A percentile compares a stretch with the other conserved stretches of the same genome.
These are phyloP conservation scores for Clitoria ternatea DNA, from an alignment of 306 rosid species.

Conservation along the genomic window DNA sequence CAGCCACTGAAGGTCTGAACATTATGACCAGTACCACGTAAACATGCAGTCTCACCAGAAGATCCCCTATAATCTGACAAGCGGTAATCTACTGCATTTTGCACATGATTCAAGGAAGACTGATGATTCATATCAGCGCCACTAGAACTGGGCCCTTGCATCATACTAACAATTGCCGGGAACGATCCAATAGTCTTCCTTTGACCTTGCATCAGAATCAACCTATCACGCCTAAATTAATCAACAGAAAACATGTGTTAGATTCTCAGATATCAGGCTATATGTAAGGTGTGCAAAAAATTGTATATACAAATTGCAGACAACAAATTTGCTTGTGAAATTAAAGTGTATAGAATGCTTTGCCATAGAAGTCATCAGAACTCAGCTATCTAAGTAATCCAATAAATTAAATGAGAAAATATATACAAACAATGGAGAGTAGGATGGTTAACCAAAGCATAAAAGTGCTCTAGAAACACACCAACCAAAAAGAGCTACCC, in stretches of 20 bases:
- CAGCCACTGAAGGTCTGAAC: constrained; percentile 42
- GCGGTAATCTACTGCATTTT: constrained; percentile 49
- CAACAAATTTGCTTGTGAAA: constrained; percentile 6
- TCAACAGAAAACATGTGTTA: constrained; percentile 18
- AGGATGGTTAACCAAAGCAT: background rate
- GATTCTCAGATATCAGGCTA: constrained; percentile 23
- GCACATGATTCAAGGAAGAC: constrained; percentile 44
- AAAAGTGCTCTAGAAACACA: constrained; percentile 2
- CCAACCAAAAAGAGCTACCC: background rate
- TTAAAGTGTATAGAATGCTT: background rate
- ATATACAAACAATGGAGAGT: background rate
- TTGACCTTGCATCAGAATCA: constrained; percentile 71
- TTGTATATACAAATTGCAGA: background rate
- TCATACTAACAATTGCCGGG: constrained; percentile 43
- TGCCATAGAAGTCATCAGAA: background rate
- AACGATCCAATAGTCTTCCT: constrained; percentile 52
- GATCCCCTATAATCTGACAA: constrained; percentile 55
- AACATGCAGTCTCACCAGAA: constrained; percentile 47
- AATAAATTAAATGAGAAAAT: background rate
- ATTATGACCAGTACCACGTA: constrained; percentile 42
- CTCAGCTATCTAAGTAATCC: background rate
- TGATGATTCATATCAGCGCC: constrained; percentile 54
- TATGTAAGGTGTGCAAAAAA: constrained; percentile 13
- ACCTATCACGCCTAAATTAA: constrained; percentile 32
- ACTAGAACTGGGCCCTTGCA: constrained; percentile 54